Base-by-base conservation (phyloP, 2,329 filamentous ascomycete species). In the Metarhizium humberi region DNA sequence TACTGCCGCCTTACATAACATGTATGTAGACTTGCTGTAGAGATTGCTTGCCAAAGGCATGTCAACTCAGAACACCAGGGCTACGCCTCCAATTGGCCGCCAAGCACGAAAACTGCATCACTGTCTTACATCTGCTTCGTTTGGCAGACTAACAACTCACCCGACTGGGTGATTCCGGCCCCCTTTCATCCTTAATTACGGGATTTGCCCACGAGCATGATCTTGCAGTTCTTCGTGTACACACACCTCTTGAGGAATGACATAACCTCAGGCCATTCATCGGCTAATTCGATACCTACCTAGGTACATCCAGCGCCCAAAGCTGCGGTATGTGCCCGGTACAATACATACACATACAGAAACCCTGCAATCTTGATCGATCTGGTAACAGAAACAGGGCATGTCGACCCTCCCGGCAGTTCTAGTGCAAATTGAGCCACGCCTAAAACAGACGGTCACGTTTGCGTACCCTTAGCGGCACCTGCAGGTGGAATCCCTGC, bases 401-500 rank as follows among this genome's bases (percentile, higher is more conserved):
- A 20, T 16, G 7, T 20, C n/a, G n/a, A 45, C 42, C 42, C 16
- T 16, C 6, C 16, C 18, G 42, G 42, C 42, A 45, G 18, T 18
- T 48, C 45, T 30, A n/a, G 45, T 20, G 20, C 16, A n/a, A 51
- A 42, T 16, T 13, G 13, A 6, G 18, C 42, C 11, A 20, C 18
- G 34, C 50, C 34, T n/a, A 14, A 48, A 30, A 30, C 20, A 14
- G 45, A 30, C 11, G 25, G 20, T 7, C 7, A 11, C 10, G 45
- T 29, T 48, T 32, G 40, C 10, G 18, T 30, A 46, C 16, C 14
- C 14, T 14, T 13, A 34, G 16, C 8, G 25, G 16, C 16, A 51
- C 18, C 18, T 53, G 48, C 49, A 52, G 49, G 49, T 45, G 40
- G 46, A 40, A 57, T 55, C 55, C 58, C 55, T 57, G 54, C 47